Conservation (phyloP, 192 early-diverging fungal species). For the Phlyctochytrium arcticum region DNA sequence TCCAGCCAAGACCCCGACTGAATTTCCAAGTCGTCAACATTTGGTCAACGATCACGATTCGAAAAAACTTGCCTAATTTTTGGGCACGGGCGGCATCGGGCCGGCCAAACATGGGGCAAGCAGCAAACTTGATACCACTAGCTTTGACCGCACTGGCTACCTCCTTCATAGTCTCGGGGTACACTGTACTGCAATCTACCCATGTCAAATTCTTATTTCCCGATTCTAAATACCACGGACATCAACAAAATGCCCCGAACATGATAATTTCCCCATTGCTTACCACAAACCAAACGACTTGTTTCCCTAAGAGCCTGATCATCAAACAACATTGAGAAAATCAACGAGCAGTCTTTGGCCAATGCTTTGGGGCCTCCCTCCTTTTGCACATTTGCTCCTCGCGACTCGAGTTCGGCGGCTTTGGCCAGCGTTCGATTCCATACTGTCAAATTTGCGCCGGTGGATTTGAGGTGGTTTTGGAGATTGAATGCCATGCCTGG, state of each 20-base stretch:
- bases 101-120: slow-evolving; percentile 33
- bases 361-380: background rate
- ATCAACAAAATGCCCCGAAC: too few relatives aligned
- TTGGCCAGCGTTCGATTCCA: slow-evolving; percentile 27
- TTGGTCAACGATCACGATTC: background rate
- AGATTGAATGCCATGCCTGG: slow-evolving; percentile 24
- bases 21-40: background rate
- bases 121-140: slow-evolving; percentile 6
- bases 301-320: slow-evolving; percentile 17
- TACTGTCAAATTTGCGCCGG: slow-evolving; percentile 4
- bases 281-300: background rate
- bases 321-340: slow-evolving; percentile 34
- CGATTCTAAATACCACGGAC: too few relatives aligned
- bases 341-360: slow-evolving; percentile 14
- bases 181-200: background rate
- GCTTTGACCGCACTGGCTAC: background rate
- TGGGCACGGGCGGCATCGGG: slow-evolving; percentile 32
- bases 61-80: background rate
- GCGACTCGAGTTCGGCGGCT: background rate
- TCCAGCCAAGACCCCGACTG: slow-evolving; percentile 8
- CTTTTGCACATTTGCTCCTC: slow-evolving; percentile 18
- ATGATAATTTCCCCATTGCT: too few relatives aligned
- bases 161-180: slow-evolving; percentile 17
- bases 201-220: background rate
- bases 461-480: background rate